Evolutionary conservation across 2,329 filamentous ascomycete species (phyloP).

Genomic region (Pseudocercospora fuligena): DNA sequence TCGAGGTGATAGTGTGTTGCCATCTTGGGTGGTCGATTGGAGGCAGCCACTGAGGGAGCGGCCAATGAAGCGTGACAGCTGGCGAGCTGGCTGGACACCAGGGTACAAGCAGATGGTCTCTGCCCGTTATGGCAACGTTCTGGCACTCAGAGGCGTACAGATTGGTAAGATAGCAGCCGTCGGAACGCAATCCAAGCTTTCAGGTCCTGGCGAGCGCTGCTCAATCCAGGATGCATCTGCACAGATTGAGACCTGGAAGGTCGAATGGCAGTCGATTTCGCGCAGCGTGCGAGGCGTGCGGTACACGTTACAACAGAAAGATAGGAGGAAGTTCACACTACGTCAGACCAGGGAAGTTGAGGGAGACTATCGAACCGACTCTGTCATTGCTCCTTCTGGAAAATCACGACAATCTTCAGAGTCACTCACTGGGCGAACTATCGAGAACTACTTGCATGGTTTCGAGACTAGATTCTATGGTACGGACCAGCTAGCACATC

Average conservation of each 20-base stretch:
- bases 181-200: neutral
- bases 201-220: constrained; percentile 3
- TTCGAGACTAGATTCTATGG: constrained; percentile 4
- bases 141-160: constrained; percentile 1
- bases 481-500: constrained; percentile 2
- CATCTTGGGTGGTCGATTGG: constrained; percentile 10
- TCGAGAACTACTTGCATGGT: constrained; percentile 5
- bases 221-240: constrained; percentile 1
- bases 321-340: neutral
- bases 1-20: neutral
- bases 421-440: neutral
- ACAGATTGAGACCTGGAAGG: constrained; percentile 8
- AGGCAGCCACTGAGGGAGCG: neutral
- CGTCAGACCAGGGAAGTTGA: neutral
- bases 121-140: neutral
- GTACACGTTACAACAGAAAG: constrained; percentile 1
- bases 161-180: constrained; percentile 10
- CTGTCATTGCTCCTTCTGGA: neutral
- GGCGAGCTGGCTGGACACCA: constrained; percentile 8
- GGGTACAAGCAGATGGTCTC: constrained; percentile 9
- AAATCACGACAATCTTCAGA: constrained; percentile 3
- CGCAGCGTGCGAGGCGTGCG: neutral
- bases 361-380: neutral
- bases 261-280: neutral
- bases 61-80: constrained; percentile 6